phyloP scores from a whole-genome alignment of 2,329 filamentous ascomycete species.

The Parastagonospora avenae region DNA sequence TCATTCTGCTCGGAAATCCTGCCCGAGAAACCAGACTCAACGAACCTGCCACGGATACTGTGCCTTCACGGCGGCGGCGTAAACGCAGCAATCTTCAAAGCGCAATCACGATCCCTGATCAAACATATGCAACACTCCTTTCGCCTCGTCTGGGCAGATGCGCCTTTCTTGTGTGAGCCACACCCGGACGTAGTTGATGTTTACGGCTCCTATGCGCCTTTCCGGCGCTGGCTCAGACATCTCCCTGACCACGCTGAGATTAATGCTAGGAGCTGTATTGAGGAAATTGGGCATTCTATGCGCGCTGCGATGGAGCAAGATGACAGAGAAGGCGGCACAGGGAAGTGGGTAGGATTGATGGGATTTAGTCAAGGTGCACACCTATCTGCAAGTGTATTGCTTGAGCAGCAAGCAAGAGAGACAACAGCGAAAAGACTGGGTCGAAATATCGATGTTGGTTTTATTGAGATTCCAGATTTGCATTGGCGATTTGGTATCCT shows the following conservation, averaged over 20 bases:
- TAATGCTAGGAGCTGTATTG: constrained; percentile 55
- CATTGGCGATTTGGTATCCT: constrained; percentile 66
- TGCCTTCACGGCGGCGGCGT: constrained; percentile 82
- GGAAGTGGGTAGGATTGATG: constrained; percentile 57
- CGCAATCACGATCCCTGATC: constrained; percentile 67
- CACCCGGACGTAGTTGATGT: constrained; percentile 68
- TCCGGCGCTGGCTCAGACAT: constrained; percentile 68
- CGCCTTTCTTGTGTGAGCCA: constrained; percentile 66
- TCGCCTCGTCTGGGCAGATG: constrained; percentile 75
- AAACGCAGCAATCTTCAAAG: constrained; percentile 70
- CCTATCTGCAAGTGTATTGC: constrained; percentile 52
- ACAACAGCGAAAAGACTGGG: constrained; percentile 34
- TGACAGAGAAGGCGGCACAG: constrained; percentile 45
- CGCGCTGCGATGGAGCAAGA: constrained; percentile 53
- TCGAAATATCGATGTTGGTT: constrained; percentile 21
- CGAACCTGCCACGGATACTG: constrained; percentile 67
- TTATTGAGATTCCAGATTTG: constrained; percentile 29
- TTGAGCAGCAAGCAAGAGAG: constrained; percentile 64
- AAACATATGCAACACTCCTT: constrained; percentile 61
- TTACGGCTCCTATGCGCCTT: constrained; percentile 70
- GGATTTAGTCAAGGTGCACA: constrained; percentile 59
- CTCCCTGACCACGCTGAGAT: constrained; percentile 60
- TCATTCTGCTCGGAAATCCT: too few relatives aligned
- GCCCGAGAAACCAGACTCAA: constrained; percentile 30
- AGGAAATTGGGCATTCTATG: constrained; percentile 54